Evolutionary conservation across 495 filamentous ascomycete species (phyloP).

Genomic region (Penicillium ucsense): DNA sequence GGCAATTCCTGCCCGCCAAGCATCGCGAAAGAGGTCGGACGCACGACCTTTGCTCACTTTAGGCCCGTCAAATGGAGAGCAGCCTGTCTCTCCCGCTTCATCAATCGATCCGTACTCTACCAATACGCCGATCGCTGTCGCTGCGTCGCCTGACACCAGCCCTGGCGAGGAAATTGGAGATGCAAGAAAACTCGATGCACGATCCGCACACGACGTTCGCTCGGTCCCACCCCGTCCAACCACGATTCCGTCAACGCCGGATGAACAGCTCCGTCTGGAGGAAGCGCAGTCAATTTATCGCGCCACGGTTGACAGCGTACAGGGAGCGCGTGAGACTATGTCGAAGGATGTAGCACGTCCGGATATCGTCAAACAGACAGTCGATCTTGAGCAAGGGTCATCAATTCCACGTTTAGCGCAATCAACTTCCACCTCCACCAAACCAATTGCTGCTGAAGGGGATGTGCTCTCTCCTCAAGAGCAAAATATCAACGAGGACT

Average conservation of each 20-base stretch:
- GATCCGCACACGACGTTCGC: slow-evolving; percentile 17
- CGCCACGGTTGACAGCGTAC: slow-evolving; percentile 11
- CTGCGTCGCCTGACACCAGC: slow-evolving; percentile 33
- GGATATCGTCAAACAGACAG: slow-evolving; percentile 11
- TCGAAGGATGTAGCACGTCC: slow-evolving; percentile 12
- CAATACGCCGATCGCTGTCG: slow-evolving; percentile 30
- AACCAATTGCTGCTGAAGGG: background rate
- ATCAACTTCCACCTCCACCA: slow-evolving; percentile 7
- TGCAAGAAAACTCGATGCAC: slow-evolving; percentile 12
- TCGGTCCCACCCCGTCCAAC: slow-evolving; percentile 10
- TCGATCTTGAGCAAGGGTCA: slow-evolving; percentile 15
- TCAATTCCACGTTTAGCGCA: slow-evolving; percentile 1
- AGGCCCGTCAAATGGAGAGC: slow-evolving; percentile 22
- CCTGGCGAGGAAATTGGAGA: slow-evolving; percentile 29
- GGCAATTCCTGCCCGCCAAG: slow-evolving; percentile 6
- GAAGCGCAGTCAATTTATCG: slow-evolving; percentile 36
- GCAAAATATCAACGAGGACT: slow-evolving; percentile 1
- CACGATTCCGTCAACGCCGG: slow-evolving; percentile 34
- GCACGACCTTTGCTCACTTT: slow-evolving; percentile 22
- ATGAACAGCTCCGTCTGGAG: slow-evolving; percentile 41
- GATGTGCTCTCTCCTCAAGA: slow-evolving; percentile 13
- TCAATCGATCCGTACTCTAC: slow-evolving; percentile 35
- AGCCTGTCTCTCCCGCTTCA: slow-evolving; percentile 37
- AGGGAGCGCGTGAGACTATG: slow-evolving; percentile 18
- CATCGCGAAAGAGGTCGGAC: slow-evolving; percentile 21